Percentiles rank a stretch among this genome's conserved stretches.
Conservation (phyloP, 2,329 filamentous ascomycete species). For the Aspergillus sergii region DNA sequence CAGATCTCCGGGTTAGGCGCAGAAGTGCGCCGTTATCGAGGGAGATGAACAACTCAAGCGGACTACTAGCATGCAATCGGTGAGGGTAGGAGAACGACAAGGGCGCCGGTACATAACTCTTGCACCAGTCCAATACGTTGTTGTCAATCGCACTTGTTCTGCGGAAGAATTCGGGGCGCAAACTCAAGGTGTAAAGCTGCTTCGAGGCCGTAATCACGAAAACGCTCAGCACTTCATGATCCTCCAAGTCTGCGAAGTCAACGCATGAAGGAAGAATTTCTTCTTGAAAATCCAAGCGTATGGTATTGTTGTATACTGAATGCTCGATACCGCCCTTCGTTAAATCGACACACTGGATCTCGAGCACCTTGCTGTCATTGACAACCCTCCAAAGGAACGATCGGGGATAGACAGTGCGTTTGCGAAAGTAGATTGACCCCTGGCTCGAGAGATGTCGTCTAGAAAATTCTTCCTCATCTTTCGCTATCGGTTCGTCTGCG, state of each 20-base stretch:
- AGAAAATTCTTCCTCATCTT: conserved; percentile 70
- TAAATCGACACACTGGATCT: conserved; percentile 81
- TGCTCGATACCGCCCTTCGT: conserved; percentile 66
- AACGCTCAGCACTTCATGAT: conserved; percentile 75
- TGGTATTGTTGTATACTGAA: conserved; percentile 70
- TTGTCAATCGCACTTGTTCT: conserved; percentile 70
- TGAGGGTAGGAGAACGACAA: conserved; percentile 79
- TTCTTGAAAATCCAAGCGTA: conserved; percentile 76
- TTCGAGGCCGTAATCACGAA: conserved; percentile 80
- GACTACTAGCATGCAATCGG: conserved; percentile 73
- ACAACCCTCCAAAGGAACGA: conserved; percentile 90
- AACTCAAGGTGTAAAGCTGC: conserved; percentile 79
- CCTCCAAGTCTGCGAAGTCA: conserved; percentile 76
- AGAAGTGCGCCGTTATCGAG: conserved; percentile 55
- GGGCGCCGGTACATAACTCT: conserved; percentile 70
- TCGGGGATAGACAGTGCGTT: conserved; percentile 73
- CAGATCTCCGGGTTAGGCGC: conserved; percentile 66
- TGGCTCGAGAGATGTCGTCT: conserved; percentile 73
- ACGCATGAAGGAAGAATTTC: conserved; percentile 76
- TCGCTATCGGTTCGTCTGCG: conserved; percentile 47
- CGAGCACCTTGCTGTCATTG: conserved; percentile 76
- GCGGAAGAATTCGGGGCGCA: conserved; percentile 81
- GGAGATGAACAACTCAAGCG: conserved; percentile 75
- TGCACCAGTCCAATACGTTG: conserved; percentile 75
- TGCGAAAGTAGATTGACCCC: conserved; percentile 82